phyloP scores from a whole-genome alignment of 139 green algal species.

The Gonium pectorale region DNA sequence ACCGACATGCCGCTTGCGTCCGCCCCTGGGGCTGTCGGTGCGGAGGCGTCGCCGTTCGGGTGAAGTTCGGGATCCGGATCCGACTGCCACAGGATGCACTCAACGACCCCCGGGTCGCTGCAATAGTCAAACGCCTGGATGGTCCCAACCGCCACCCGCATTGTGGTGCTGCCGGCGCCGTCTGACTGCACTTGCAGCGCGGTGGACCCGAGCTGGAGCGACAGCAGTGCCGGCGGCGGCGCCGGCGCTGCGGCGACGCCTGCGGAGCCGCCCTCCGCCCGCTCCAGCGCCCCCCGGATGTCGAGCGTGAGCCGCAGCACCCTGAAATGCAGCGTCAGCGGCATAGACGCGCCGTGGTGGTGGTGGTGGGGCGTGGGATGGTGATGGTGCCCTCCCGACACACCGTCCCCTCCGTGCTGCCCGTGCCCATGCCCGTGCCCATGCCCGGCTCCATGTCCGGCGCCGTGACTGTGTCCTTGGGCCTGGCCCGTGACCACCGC shows the following conservation, averaged over 20 bases:
- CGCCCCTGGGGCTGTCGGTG: neutral
- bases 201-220: neutral
- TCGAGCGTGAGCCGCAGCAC: slow-evolving; percentile 8
- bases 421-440: too few relatives aligned
- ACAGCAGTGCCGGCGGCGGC: neutral
- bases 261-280: neutral
- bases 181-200: neutral
- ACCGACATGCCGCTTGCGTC: neutral
- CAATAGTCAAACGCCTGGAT: slow-evolving; percentile 40
- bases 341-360: neutral
- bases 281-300: neutral
- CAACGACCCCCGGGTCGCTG: slow-evolving; percentile 45
- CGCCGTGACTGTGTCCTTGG: neutral
- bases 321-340: slow-evolving; percentile 20
- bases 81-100: slow-evolving; percentile 48
- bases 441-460: neutral
- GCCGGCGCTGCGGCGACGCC: neutral
- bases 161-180: neutral
- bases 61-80: neutral
- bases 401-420: neutral
- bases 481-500: neutral
- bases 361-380: neutral
- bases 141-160: slow-evolving; percentile 11
- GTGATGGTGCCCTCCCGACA: neutral
- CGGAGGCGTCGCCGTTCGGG: neutral